A percentile compares a stretch with the other conserved stretches of the same genome.
phyloP scores from a whole-genome alignment of 1,284 basidiomycete genomes.

The Trametes polyzona region DNA sequence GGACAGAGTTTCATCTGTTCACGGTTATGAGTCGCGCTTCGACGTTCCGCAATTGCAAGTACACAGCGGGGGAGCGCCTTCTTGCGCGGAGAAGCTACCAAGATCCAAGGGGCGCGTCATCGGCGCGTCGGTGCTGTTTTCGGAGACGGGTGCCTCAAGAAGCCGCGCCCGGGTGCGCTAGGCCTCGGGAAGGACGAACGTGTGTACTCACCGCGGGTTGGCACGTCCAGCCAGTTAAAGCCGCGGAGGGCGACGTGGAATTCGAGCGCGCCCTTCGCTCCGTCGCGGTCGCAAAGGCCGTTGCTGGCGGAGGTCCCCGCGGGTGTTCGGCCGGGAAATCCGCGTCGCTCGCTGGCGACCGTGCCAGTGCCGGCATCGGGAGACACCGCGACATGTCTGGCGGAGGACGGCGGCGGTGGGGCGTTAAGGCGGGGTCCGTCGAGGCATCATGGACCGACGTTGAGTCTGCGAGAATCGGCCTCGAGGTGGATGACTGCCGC shows the following conservation, averaged over 20 bases:
- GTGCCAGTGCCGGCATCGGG: constrained; percentile 4
- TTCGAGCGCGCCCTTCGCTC: background rate
- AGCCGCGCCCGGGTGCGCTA: background rate
- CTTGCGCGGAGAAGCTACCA: background rate
- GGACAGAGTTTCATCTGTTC: constrained; percentile 1
- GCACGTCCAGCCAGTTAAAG: background rate
- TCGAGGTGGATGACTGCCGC: constrained; percentile 4
- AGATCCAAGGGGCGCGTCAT: background rate
- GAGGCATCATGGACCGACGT: background rate
- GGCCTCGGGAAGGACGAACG: background rate
- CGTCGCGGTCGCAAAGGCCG: background rate
- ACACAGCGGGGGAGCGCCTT: background rate
- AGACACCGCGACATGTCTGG: background rate
- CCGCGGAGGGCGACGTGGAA: background rate
- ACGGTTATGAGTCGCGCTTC: background rate
- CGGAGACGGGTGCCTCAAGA: background rate
- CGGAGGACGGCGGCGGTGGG: background rate
- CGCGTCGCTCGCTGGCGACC: background rate
- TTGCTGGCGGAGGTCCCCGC: background rate
- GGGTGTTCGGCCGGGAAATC: background rate
- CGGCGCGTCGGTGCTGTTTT: background rate
- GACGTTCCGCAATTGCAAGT: no score
- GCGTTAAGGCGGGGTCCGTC: constrained; percentile 2
- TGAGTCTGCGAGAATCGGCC: constrained; percentile 4
- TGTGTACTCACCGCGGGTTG: constrained; percentile 3